Evolutionary conservation across 352 stramenopile species (phyloP).

Genomic region (Phytophthora kernoviae): DNA sequence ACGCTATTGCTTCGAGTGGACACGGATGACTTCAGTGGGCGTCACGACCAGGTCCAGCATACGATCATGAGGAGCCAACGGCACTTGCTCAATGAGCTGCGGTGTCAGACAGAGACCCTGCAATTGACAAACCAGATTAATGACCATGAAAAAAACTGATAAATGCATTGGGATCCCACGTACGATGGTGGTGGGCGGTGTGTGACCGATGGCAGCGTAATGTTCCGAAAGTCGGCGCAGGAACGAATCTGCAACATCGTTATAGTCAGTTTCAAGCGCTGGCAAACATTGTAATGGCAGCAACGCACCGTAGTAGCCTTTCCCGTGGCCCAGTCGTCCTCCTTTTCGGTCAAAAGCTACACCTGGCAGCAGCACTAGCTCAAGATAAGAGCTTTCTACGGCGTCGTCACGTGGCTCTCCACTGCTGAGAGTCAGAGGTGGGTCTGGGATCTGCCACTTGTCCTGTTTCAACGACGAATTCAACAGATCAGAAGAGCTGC

Average conservation of each 20-base stretch:
- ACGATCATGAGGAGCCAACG: slow-evolving; percentile 63
- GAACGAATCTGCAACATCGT: slow-evolving; percentile 63
- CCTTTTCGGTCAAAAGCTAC: slow-evolving; percentile 81
- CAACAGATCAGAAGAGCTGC: slow-evolving; percentile 29
- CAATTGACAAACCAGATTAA: slow-evolving; percentile 1
- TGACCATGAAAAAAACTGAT: not conserved
- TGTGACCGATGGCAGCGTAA: slow-evolving; percentile 39
- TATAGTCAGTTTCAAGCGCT: slow-evolving; percentile 13
- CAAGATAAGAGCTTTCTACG: slow-evolving; percentile 53
- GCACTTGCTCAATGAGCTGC: slow-evolving; percentile 71
- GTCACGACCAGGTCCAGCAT: slow-evolving; percentile 75
- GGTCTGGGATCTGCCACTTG: slow-evolving; percentile 90
- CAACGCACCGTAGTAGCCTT: slow-evolving; percentile 85
- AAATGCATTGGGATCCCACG: slow-evolving; percentile 18
- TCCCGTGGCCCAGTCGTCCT: slow-evolving; percentile 85
- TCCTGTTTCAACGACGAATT: slow-evolving; percentile 45
- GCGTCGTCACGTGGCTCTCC: slow-evolving; percentile 46
- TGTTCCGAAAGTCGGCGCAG: slow-evolving; percentile 60
- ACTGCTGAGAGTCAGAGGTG: slow-evolving; percentile 34
- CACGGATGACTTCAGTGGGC: slow-evolving; percentile 54
- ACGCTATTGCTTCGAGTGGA: slow-evolving; percentile 14
- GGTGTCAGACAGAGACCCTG: slow-evolving; percentile 70
- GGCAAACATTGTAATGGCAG: not conserved
- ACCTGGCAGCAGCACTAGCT: slow-evolving; percentile 83
- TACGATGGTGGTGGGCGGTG: slow-evolving; percentile 66